Conservation (phyloP, 1,139 yeast genomes). For the Sugiyamaella xylanicola region DNA sequence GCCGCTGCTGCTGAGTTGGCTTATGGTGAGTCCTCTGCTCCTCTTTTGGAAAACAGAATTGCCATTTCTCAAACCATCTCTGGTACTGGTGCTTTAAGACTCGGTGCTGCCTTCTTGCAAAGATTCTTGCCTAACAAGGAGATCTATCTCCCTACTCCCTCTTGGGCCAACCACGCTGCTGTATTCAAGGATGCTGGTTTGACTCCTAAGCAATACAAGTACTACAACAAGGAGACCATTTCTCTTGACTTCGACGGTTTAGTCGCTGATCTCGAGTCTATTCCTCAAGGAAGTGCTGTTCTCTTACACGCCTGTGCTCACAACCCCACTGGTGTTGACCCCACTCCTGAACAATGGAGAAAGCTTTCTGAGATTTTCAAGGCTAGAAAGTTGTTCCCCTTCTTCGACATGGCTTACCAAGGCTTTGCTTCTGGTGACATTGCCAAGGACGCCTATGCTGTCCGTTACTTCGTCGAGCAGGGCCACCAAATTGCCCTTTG, state of each 20-base stretch:
- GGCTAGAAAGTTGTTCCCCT: constrained; percentile 69
- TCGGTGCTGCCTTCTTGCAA: constrained; percentile 64
- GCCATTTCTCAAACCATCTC: constrained; percentile 69
- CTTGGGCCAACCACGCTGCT: constrained; percentile 73
- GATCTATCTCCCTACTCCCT: constrained; percentile 64
- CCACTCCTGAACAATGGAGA: constrained; percentile 83
- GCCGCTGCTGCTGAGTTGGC: constrained; percentile 70
- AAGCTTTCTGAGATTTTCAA: constrained; percentile 64
- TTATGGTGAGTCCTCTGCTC: constrained; percentile 47
- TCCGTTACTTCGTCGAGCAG: constrained; percentile 73
- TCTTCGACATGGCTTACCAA: constrained; percentile 96
- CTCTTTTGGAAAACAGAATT: constrained; percentile 49
- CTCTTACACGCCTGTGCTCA: constrained; percentile 95
- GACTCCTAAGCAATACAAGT: constrained; percentile 56
- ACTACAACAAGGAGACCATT: constrained; percentile 67
- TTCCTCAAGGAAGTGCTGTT: constrained; percentile 78
- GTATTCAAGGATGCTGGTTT: constrained; percentile 52
- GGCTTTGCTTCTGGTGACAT: constrained; percentile 94
- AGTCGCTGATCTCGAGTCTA: constrained; percentile 62
- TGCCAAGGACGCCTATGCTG: constrained; percentile 82
- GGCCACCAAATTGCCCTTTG: constrained; percentile 54
- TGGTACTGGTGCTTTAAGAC: constrained; percentile 74
- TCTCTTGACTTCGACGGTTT: constrained; percentile 70
- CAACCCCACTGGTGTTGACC: constrained; percentile 97
- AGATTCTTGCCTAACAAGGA: constrained; percentile 52